Base-by-base conservation (phyloP, 2,329 filamentous ascomycete species). In the Trichoderma breve region DNA sequence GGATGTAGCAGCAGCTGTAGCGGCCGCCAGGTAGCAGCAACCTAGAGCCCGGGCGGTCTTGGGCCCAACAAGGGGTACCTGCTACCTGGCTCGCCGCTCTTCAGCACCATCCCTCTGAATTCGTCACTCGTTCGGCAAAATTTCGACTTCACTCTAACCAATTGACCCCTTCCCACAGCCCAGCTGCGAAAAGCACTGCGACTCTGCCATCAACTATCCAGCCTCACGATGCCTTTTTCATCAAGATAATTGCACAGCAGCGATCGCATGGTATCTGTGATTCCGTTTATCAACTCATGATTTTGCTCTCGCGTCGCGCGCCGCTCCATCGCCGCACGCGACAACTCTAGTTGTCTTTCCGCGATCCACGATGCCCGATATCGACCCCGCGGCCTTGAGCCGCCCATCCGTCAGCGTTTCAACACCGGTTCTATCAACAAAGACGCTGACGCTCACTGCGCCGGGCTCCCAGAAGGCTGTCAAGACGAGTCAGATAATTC, bases 351-450 rank as follows among this genome's bases (percentile, higher is more conserved):
- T 75, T 78, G 76, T 77, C 34, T 74, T 74, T 77, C 73, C 74
- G 71, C 73, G 73, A 65, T 70, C 76, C 77, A 79, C 77, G 75
- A 91, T 91, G 89, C 89, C 89, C 77, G 90, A 91, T 83, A 91
- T 92, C 83, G 90, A 91, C 84, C 90, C 90, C 78, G 89, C 90
- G 83, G 89, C 90, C 75, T 82, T 92, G 77, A 91, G 89, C 84
- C 88, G 89, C 78, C 87, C 88, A 73, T 82, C 88, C 62, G 80
- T 86, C 79, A 86, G 82, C 80, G 84, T 90, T 70, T 84, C 88
- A 60, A 90, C 89, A 6, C 88, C 90, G 73, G 84, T 89, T 53
- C 81, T 91, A 72, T 82, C 87, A 72, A 84, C 83, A 58, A 91
- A 91, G 78, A 83, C 87, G 65, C 85, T 91, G 75, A 85, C 85